Evolutionary conservation across 345 rosid species (phyloP).

Genomic region (Erysimum cheiranthoides): DNA sequence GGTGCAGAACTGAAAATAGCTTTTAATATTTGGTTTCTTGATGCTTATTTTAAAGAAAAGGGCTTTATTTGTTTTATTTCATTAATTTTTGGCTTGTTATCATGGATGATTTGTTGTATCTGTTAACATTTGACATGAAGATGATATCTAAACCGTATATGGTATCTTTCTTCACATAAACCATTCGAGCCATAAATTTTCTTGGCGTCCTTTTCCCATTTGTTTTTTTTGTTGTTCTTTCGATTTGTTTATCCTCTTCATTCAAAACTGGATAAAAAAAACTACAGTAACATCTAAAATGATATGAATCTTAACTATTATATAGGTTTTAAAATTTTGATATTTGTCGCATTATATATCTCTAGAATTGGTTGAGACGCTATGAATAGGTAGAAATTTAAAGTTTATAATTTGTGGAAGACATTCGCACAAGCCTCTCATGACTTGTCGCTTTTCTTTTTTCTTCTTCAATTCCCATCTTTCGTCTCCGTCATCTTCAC

Average conservation of each 20-base stretch:
- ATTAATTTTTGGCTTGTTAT: conserved; percentile 43
- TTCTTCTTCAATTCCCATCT: not conserved
- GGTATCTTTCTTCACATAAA: conserved; percentile 1
- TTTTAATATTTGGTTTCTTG: conserved; percentile 11
- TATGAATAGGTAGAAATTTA: not conserved
- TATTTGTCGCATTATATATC: conserved; percentile 19
- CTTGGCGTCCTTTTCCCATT: too few relatives aligned
- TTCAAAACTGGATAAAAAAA: not conserved
- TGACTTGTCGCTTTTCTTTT: conserved; percentile 16
- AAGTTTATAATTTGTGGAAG: not conserved
- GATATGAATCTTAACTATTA: not conserved
- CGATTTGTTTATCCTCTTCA: not conserved
- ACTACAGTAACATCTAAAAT: not conserved
- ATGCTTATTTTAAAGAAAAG: conserved; percentile 13
- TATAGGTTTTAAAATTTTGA: not conserved
- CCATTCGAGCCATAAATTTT: not conserved
- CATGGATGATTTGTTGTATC: conserved; percentile 33
- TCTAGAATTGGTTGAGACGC: conserved; percentile 25
- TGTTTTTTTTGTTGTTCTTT: not conserved
- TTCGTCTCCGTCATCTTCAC: conserved; percentile 42
- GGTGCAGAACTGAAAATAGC: conserved; percentile 49
- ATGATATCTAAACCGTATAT: conserved; percentile 5
- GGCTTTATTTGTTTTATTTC: conserved; percentile 31
- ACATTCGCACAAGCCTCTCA: conserved; percentile 27
- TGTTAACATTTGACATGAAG: conserved; percentile 23